Evolutionary conservation across 352 stramenopile genomes (phyloP).

Genomic region (Pythium vanterpoolii): DNA sequence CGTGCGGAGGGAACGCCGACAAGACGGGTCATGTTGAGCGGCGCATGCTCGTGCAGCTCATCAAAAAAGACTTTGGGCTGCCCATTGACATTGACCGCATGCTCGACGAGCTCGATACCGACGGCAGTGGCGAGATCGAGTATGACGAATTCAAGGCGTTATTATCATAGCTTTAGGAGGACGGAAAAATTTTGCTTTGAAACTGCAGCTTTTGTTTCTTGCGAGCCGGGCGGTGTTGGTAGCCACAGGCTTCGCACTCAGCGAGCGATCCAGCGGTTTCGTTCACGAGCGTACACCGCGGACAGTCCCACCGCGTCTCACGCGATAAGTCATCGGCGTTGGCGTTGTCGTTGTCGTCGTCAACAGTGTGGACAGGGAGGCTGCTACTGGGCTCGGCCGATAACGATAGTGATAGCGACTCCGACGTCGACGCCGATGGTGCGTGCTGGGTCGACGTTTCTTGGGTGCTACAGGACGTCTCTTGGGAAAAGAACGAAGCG

Average conservation of each 20-base stretch:
- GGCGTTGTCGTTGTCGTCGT: background rate
- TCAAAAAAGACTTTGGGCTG: conserved; percentile 95
- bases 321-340: background rate
- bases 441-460: conserved; percentile 20
- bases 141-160: conserved; percentile 96
- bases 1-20: conserved; percentile 89
- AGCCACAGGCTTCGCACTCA: conserved; percentile 66
- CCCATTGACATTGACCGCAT: conserved; percentile 97
- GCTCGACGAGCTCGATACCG: conserved; percentile 94
- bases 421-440: conserved; percentile 15
- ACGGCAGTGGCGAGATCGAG: conserved; percentile 94
- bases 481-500: conserved; percentile 16
- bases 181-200: conserved; percentile 72
- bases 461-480: conserved; percentile 4
- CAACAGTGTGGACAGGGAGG: background rate
- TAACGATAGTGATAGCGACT: background rate
- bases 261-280: conserved; percentile 29
- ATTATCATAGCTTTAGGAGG: conserved; percentile 61
- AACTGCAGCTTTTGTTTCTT: conserved; percentile 75
- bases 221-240: conserved; percentile 40
- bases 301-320: conserved; percentile 55
- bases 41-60: conserved; percentile 89
- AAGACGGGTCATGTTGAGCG: conserved; percentile 92
- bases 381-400: too few relatives aligned
- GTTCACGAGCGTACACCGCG: conserved; percentile 79